A percentile compares a stretch with the other conserved stretches of the same genome.
Evolutionary conservation across 345 rosid genomes (phyloP).

Genomic region (Corchorus olitorius): DNA sequence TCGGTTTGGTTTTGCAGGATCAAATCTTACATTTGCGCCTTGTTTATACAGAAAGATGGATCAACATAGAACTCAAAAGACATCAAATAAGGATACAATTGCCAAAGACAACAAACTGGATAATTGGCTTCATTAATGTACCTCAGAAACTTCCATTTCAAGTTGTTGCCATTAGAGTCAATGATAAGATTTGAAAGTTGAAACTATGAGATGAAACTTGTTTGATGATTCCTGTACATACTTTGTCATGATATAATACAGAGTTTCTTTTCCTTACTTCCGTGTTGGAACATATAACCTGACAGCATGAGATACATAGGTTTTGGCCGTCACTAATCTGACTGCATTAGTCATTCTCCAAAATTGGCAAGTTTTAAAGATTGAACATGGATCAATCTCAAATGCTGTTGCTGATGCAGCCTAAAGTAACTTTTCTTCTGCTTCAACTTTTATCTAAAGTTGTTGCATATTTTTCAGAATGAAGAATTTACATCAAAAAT

Average conservation of each 20-base stretch:
- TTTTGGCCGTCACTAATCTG: not conserved
- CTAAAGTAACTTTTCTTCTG: not conserved
- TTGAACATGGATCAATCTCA: not conserved
- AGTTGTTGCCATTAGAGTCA: not conserved
- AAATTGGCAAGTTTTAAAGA: not conserved
- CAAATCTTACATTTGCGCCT: not conserved
- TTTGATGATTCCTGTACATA: conserved; percentile 31
- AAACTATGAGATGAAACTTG: not conserved
- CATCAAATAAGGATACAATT: not conserved
- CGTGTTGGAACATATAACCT: not conserved
- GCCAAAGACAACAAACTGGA: not conserved
- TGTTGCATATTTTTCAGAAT: not conserved
- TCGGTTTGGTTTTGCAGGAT: conserved; percentile 7
- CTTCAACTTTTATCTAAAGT: not conserved
- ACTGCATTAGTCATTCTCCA: not conserved
- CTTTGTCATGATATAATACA: not conserved
- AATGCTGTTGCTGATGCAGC: too few species aligned
- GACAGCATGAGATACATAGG: not conserved
- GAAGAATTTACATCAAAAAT: not conserved
- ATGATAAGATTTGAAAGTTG: not conserved
- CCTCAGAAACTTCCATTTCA: not conserved
- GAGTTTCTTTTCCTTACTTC: not conserved
- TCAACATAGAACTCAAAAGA: not conserved
- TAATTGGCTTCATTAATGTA: not conserved
- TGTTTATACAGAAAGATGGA: not conserved